Evolutionary conservation across 805 yeast species (phyloP).

Genomic region (Sugiyamaella chiloensis): DNA sequence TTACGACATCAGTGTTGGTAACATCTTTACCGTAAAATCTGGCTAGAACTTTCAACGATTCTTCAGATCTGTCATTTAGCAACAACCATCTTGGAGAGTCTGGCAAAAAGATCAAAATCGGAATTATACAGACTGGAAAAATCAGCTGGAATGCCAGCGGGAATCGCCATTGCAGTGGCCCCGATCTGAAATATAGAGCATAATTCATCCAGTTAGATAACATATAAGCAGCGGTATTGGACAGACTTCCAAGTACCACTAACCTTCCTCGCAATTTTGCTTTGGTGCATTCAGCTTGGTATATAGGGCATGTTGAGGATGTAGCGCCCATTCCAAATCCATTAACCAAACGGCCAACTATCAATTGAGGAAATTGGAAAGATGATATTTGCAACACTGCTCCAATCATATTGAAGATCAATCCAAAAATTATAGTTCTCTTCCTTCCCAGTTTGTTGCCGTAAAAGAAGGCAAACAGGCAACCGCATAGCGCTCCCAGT

Average conservation of each 20-base stretch:
- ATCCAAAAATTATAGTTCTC: constrained; percentile 44
- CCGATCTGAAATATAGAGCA: constrained; percentile 8
- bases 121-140: constrained; percentile 40
- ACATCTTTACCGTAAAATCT: not conserved
- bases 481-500: constrained; percentile 7
- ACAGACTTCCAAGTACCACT: constrained; percentile 22
- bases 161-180: constrained; percentile 18
- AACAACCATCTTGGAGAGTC: constrained; percentile 82
- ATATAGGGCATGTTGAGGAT: constrained; percentile 78
- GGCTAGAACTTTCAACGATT: constrained; percentile 41
- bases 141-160: constrained; percentile 23
- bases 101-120: constrained; percentile 51
- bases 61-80: constrained; percentile 58
- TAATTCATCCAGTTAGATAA: constrained; percentile 15
- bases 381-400: constrained; percentile 44
- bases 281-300: constrained; percentile 72
- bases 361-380: constrained; percentile 22
- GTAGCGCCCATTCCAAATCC: constrained; percentile 63
- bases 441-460: constrained; percentile 49
- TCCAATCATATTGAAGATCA: constrained; percentile 48
- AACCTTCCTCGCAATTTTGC: constrained; percentile 60
- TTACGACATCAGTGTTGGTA: not conserved
- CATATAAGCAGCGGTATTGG: constrained; percentile 10
- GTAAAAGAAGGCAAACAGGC: constrained; percentile 26
- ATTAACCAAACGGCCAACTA: constrained; percentile 58